Percentiles rank a stretch among this genome's conserved stretches.
These are phyloP conservation scores for Lachnellula occidentalis DNA, from an alignment of 2,329 filamentous ascomycete species.

Conservation along the genomic window DNA sequence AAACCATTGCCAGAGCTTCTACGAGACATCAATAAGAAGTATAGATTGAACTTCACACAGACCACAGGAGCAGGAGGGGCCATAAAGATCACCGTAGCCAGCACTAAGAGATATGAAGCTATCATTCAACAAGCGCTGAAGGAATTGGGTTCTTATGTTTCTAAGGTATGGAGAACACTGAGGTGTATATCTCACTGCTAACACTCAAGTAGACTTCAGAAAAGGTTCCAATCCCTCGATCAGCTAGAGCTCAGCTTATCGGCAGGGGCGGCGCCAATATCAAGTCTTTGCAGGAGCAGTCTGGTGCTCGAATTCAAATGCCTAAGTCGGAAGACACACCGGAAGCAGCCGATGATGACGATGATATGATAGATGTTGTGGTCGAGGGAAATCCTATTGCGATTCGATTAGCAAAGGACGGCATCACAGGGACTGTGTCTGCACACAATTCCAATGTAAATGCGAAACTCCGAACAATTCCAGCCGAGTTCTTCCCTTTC, in stretches of 20 bases:
- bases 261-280: conserved; percentile 87
- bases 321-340: conserved; percentile 68
- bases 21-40: conserved; percentile 88
- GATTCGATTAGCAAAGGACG: conserved; percentile 74
- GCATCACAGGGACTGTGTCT: conserved; percentile 81
- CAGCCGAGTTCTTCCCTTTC: conserved; percentile 92
- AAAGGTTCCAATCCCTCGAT: conserved; percentile 75
- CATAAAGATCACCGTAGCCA: conserved; percentile 78
- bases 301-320: conserved; percentile 84
- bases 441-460: conserved; percentile 80
- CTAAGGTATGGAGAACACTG: neutral
- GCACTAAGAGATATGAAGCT: conserved; percentile 64
- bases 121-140: conserved; percentile 77
- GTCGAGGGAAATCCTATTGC: conserved; percentile 91
- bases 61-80: conserved; percentile 65
- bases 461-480: conserved; percentile 75
- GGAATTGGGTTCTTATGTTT: conserved; percentile 57
- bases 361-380: conserved; percentile 78
- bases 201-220: conserved; percentile 49
- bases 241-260: conserved; percentile 83
- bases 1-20: conserved; percentile 80
- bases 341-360: conserved; percentile 58
- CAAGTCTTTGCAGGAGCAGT: conserved; percentile 82
- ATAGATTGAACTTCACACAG: conserved; percentile 79
- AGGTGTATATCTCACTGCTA: no score